A percentile compares a stretch with the other conserved stretches of the same genome.
These are phyloP conservation scores for Penicillium daleae DNA, from an alignment of 495 filamentous ascomycete species.

Conservation along the genomic window DNA sequence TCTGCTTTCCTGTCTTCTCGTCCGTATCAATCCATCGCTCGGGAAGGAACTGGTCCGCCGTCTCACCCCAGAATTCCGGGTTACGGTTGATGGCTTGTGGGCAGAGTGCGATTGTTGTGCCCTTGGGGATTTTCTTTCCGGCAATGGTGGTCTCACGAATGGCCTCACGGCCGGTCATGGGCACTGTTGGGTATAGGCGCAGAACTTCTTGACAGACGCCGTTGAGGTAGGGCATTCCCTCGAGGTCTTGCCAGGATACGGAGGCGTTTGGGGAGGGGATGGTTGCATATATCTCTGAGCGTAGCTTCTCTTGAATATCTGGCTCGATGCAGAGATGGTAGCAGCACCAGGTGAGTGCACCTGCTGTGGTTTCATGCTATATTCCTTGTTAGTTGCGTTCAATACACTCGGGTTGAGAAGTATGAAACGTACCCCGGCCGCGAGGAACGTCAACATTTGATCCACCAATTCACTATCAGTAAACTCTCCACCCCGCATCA, in stretches of 20 bases:
- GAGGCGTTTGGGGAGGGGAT: conserved; percentile 33
- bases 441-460: conserved; percentile 55
- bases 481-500: conserved; percentile 55
- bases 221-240: conserved; percentile 51
- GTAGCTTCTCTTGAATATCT: conserved; percentile 44
- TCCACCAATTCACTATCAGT: conserved; percentile 52
- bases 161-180: conserved; percentile 46
- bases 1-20: conserved; percentile 14
- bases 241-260: conserved; percentile 39
- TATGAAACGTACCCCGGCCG: conserved; percentile 40
- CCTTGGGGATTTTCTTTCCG: conserved; percentile 43
- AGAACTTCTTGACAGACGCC: conserved; percentile 51
- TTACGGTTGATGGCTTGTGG: conserved; percentile 42
- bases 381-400: conserved; percentile 21
- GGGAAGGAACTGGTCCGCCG: conserved; percentile 44
- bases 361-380: conserved; percentile 54
- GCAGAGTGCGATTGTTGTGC: conserved; percentile 41
- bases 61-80: conserved; percentile 41
- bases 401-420: neutral
- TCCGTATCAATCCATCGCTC: conserved; percentile 51
- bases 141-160: conserved; percentile 46
- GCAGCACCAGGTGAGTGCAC: conserved; percentile 51
- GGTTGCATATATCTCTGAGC: conserved; percentile 43
- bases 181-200: conserved; percentile 50
- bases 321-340: conserved; percentile 50